phyloP scores from a whole-genome alignment of 305 asterid species.

The Fraxinus paxiana region DNA sequence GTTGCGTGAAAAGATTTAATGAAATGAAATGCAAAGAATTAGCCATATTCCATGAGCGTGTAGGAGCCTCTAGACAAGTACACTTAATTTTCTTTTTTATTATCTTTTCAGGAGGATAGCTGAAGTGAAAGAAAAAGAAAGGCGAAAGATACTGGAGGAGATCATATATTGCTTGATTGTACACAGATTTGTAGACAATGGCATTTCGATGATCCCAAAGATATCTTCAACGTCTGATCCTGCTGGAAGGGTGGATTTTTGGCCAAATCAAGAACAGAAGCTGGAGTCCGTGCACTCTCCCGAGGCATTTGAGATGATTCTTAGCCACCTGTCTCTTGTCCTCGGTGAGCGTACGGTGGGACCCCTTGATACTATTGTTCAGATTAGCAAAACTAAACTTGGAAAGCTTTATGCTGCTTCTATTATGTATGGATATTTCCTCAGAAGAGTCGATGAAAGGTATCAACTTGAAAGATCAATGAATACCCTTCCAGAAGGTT shows the following conservation, averaged over 20 bases:
- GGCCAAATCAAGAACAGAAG: slow-evolving; percentile 87
- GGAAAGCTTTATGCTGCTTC: slow-evolving; percentile 97
- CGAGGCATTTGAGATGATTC: slow-evolving; percentile 91
- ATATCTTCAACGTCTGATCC: slow-evolving; percentile 64
- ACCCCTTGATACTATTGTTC: slow-evolving; percentile 58
- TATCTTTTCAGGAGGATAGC: slow-evolving; percentile 74
- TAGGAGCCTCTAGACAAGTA: neutral
- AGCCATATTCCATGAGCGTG: neutral
- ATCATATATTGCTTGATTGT: slow-evolving; percentile 75
- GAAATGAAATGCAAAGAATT: neutral
- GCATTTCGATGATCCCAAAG: slow-evolving; percentile 71
- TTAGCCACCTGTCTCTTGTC: slow-evolving; percentile 74
- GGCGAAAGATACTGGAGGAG: slow-evolving; percentile 70
- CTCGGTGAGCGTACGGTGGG: slow-evolving; percentile 77
- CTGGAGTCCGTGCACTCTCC: slow-evolving; percentile 83
- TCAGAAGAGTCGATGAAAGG: slow-evolving; percentile 32
- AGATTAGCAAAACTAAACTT: slow-evolving; percentile 80
- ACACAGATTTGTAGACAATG: slow-evolving; percentile 59
- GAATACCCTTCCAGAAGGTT: slow-evolving; percentile 43
- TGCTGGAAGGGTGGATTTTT: slow-evolving; percentile 65
- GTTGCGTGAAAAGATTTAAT: neutral
- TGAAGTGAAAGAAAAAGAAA: slow-evolving; percentile 79
- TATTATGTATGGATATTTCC: slow-evolving; percentile 91
- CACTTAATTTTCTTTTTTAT: neutral
- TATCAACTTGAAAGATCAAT: slow-evolving; percentile 2